phyloP scores from a whole-genome alignment of 164 flowering plant species.

The Euptelea pleiosperma region DNA sequence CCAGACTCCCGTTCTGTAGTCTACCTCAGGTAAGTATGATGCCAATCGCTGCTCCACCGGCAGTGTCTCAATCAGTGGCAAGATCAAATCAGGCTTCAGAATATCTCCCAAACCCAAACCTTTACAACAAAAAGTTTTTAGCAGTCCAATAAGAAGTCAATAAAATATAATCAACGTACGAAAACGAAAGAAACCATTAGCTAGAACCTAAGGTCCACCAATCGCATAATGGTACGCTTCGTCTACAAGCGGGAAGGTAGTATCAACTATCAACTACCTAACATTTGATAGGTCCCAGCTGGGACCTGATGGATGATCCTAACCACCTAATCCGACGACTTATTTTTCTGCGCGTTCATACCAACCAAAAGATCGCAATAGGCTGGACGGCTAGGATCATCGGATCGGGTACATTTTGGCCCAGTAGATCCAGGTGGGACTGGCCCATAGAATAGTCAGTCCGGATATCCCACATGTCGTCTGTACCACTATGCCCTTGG shows the following conservation, averaged over 20 bases:
- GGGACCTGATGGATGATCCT: neutral
- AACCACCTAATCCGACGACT: neutral
- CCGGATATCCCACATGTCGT: neutral
- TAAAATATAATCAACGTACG: neutral
- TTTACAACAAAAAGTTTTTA: conserved; percentile 14
- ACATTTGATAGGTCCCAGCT: neutral
- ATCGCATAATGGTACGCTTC: neutral
- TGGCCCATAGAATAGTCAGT: neutral
- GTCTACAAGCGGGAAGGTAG: neutral
- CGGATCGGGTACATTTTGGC: neutral
- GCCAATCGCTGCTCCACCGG: conserved; percentile 60
- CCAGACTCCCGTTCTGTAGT: neutral
- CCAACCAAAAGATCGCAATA: too few species aligned
- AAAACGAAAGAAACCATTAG: neutral
- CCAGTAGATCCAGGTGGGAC: neutral
- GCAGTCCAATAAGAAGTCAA: neutral
- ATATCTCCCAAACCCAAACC: conserved; percentile 86
- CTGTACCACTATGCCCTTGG: neutral
- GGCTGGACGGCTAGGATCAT: neutral
- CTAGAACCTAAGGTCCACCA: neutral
- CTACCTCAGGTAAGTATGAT: conserved; percentile 90
- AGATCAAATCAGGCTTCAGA: conserved; percentile 79
- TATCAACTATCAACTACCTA: too few species aligned
- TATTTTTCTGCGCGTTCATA: too few species aligned
- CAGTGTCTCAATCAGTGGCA: conserved; percentile 68